Evolutionary conservation across 768 basidiomycete species (phyloP).

Genomic region (Lentinula guzmanii): DNA sequence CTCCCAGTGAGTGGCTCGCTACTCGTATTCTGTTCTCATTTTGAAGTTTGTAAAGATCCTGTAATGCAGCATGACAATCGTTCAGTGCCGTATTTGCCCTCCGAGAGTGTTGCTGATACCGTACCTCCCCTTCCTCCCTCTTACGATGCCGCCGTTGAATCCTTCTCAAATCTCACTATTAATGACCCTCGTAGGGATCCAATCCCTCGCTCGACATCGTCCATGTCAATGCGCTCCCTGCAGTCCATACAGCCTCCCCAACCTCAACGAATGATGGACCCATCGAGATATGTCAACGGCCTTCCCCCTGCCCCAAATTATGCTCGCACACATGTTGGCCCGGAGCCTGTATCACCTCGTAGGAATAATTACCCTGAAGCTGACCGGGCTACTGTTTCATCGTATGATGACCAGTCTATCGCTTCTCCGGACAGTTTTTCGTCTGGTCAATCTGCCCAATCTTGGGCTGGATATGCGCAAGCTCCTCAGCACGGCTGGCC

Average conservation of each 20-base stretch:
- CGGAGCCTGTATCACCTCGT: slow-evolving; percentile 9
- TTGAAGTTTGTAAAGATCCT: background rate
- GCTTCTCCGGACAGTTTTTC: slow-evolving; percentile 13
- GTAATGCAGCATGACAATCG: slow-evolving; percentile 40
- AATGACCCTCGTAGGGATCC: slow-evolving; percentile 41
- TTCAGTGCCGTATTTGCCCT: slow-evolving; percentile 41
- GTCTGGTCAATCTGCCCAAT: slow-evolving; percentile 9
- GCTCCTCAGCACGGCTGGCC: slow-evolving; percentile 14
- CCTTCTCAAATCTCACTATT: slow-evolving; percentile 51
- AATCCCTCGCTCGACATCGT: slow-evolving; percentile 48
- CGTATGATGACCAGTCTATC: slow-evolving; percentile 29
- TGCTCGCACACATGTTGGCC: background rate
- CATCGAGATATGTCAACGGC: slow-evolving; percentile 33
- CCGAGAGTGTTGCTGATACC: slow-evolving; percentile 23
- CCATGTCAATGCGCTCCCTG: slow-evolving; percentile 43
- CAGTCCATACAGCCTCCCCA: slow-evolving; percentile 17
- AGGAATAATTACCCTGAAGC: slow-evolving; percentile 22
- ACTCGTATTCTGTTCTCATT: no score
- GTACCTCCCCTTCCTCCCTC: slow-evolving; percentile 24
- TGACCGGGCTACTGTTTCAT: slow-evolving; percentile 30
- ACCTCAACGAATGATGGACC: slow-evolving; percentile 23
- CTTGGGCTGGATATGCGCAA: slow-evolving; percentile 8
- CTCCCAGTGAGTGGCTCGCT: background rate
- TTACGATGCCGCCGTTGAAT: slow-evolving; percentile 42
- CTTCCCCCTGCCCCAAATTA: slow-evolving; percentile 26